Base-by-base conservation (phyloP, 2,329 filamentous ascomycete species). In the Arthroderma sp. region DNA sequence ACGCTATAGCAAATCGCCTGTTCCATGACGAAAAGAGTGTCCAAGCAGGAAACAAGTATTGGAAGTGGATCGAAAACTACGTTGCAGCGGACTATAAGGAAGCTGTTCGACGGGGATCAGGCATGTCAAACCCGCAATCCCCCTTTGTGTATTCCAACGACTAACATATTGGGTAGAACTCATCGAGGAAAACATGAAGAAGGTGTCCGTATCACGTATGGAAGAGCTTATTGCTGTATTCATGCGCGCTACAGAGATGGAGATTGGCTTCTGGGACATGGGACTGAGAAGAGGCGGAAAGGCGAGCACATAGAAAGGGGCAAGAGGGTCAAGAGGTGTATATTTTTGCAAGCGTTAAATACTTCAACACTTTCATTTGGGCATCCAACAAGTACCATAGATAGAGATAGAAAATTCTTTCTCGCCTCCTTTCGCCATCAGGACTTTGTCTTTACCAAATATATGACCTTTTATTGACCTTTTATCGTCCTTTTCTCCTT, bases 41-140 rank as follows among this genome's bases (percentile, higher is more conserved):
- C 40, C 71, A 72, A 34, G 70, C 82, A 8, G 77, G 70, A 0
- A 93, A 89, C 59, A 71, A 66, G 11, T 96, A 94, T 66, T 91
- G 83, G 82, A 75, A 79, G 38, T 96, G 89, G 89, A 86, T 96
- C 52, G 72, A 88, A 58, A 93, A 86, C 57, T 96, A 95, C 58
- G 76, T 83, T 10, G 83, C 80, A 2, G 80, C 85, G 1, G 84
- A 91, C 59, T 95, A 94, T 53, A 66, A 71, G 0, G 71, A 79
- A 50, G 84, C 85, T 4, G 83, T 93, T 44, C 70, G 69, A 51
- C 71, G 77, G 3, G 86, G 85, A 22, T 77, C 73, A 44, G 78
- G 83, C 86, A 66, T 63, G 74, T 59, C 29, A 10, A 45, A n/a
- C 10, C 5, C 22, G 6, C 5, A 30, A 38, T 37, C 28, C 31